Evolutionary conservation across 257 asterid species (phyloP).

Genomic region (Craterostigma plantagineum): DNA sequence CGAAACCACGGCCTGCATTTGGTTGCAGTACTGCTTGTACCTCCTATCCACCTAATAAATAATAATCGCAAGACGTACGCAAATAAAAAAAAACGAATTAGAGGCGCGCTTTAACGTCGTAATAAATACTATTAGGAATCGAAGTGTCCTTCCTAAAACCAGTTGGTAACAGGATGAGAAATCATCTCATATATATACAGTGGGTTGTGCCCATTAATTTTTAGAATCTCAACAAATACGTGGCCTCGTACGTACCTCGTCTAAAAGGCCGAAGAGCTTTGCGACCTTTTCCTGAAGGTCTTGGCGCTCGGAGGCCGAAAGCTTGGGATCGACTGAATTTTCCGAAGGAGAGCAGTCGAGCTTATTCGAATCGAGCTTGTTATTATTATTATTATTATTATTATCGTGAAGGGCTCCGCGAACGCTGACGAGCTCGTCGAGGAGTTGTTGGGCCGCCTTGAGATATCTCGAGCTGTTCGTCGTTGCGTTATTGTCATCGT

Average conservation of each 20-base stretch:
- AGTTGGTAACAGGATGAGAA: background rate
- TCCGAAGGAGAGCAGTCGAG: constrained; percentile 15
- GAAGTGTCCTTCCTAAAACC: too few relatives aligned
- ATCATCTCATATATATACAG: background rate
- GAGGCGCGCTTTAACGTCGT: too few relatives aligned
- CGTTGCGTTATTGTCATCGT: constrained; percentile 14
- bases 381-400: constrained; percentile 13
- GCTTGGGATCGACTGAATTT: constrained; percentile 9
- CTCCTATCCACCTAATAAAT: constrained; percentile 42
- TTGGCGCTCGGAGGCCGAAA: constrained; percentile 32
- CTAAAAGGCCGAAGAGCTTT: constrained; percentile 37
- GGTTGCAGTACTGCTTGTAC: constrained; percentile 45
- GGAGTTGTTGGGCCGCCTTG: constrained; percentile 46
- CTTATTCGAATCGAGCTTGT: constrained; percentile 13
- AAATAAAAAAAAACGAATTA: too few relatives aligned
- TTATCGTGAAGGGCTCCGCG: constrained; percentile 17
- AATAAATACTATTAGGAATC: too few relatives aligned
- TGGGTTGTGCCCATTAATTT: too few relatives aligned
- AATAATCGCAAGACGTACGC: background rate
- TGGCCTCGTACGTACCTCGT: constrained; percentile 26
- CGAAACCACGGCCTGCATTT: constrained; percentile 43
- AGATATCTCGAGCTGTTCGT: constrained; percentile 38
- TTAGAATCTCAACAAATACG: too few relatives aligned
- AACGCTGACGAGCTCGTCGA: constrained; percentile 42
- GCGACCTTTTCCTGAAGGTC: constrained; percentile 47